Base-by-base conservation (phyloP, 495 filamentous ascomycete genomes). In the Hypoxylon lienhwacheense region DNA sequence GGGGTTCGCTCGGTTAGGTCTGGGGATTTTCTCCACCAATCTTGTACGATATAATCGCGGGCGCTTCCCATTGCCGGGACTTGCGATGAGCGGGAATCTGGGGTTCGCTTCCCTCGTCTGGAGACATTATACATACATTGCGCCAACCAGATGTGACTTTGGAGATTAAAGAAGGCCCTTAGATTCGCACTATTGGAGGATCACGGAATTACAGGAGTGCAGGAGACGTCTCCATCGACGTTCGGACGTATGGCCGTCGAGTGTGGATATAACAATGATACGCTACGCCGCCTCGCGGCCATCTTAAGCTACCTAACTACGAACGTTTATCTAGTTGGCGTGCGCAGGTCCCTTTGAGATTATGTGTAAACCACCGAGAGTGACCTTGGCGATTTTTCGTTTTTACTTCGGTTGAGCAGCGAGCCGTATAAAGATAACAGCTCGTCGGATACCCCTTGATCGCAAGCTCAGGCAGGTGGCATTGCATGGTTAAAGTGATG, bases 21-120 rank as follows among this genome's bases (percentile, higher is more conserved):
- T 22, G 26, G 32, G 41, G 32, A 15, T 15, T 48, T 59, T 50
- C 28, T 50, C 56, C 49, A 60, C 56, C 56, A 49, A 60, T 59
- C 55, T 32, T 45, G 14, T n/a, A 44, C 42, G 41, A 35, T 52
- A 37, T 32, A 42, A 47, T 28, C 17, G 16, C 16, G 16, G 43
- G 7, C 41, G 37, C 28, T 36, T 58, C 49, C 28, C 34, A 33
- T 15, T 43, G 36, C 55, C 48, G 41, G 47, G 44, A 41, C 44
- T 53, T 40, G 22, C 25, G 39, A 45, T 49, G 26, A 24, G 32
- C n/a, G 31, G 26, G 32, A 54, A 53, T 59, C 56, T 46, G 49
- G 56, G 55, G 49, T 59, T 49, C 25, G 44, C 55, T 53, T 48
- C 43, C 26, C 10, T 43, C 47, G 29, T 35, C 46, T 37, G 35